Conservation (phyloP, 2,329 filamentous ascomycete species). For the Nigrospora sphaerica region DNA sequence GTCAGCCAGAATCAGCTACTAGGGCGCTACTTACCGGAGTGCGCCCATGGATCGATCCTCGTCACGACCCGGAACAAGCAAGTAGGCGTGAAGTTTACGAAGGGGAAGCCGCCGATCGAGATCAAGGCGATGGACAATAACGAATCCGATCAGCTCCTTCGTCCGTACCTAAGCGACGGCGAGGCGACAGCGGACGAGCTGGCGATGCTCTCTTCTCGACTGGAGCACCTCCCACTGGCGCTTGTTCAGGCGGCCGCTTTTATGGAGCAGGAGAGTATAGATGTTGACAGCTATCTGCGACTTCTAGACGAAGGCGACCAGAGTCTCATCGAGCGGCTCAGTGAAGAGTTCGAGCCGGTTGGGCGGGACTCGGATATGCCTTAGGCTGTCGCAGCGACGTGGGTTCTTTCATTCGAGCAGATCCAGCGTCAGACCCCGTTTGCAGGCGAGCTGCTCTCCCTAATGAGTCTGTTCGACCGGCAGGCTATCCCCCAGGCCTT, state of each 20-base stretch:
- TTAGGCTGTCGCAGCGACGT: constrained; percentile 20
- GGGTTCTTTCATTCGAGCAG: constrained; percentile 26
- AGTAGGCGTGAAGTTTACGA: constrained; percentile 13
- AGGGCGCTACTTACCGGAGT: constrained; percentile 19
- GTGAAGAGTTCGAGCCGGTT: constrained; percentile 19
- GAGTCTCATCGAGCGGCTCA: constrained; percentile 13
- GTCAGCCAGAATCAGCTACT: constrained; percentile 6
- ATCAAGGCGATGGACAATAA: constrained; percentile 18
- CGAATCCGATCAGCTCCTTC: constrained; percentile 18
- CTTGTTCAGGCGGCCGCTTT: constrained; percentile 27
- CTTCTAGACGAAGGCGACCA: constrained; percentile 16
- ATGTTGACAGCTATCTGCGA: constrained; percentile 17
- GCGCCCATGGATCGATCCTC: constrained; percentile 19
- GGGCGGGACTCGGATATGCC: constrained; percentile 19
- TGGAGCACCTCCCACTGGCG: constrained; percentile 25
- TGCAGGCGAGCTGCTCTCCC: constrained; percentile 21
- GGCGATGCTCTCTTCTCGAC: constrained; percentile 12
- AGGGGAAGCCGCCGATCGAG: constrained; percentile 13
- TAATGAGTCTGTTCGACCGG: constrained; percentile 23
- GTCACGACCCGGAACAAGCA: constrained; percentile 27
- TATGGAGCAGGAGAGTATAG: constrained; percentile 20
- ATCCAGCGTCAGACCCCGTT: constrained; percentile 16
- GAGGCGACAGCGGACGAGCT: neutral
- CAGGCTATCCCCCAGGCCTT: constrained; percentile 20
- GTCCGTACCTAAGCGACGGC: constrained; percentile 5